Percentiles rank a stretch among this genome's conserved stretches.
phyloP scores from a whole-genome alignment of 257 asterid species.

The Nicotiana undulata region DNA sequence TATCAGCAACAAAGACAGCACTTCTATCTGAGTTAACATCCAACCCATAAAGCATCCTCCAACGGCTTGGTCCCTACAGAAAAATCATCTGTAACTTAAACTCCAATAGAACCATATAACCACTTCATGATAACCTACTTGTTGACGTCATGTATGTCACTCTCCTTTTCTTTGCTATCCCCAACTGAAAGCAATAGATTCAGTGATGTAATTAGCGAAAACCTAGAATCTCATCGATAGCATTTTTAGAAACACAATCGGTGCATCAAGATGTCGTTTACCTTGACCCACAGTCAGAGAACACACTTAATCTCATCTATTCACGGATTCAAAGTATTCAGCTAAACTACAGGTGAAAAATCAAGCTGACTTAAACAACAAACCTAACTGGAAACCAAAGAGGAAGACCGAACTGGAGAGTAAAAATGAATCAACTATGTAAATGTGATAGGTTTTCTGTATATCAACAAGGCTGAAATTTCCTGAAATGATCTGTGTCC shows the following conservation, averaged over 20 bases:
- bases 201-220: background rate
- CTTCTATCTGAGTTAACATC: conserved; percentile 73
- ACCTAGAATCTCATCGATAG: background rate
- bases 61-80: conserved; percentile 66
- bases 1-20: conserved; percentile 73
- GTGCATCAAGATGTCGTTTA: background rate
- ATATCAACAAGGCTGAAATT: background rate
- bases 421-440: background rate
- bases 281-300: background rate
- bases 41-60: conserved; percentile 97
- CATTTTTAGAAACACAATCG: background rate
- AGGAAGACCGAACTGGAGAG: background rate
- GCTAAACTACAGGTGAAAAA: background rate
- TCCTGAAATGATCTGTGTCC: background rate
- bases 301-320: background rate
- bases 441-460: background rate
- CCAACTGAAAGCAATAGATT: background rate
- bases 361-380: background rate
- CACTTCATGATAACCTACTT: background rate
- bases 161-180: background rate
- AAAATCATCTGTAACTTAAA: conserved; percentile 16
- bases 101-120: background rate
- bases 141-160: background rate
- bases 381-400: background rate
- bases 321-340: background rate